Evolutionary conservation across 1,284 basidiomycete species (phyloP).

Genomic region (Agaricales sp.): DNA sequence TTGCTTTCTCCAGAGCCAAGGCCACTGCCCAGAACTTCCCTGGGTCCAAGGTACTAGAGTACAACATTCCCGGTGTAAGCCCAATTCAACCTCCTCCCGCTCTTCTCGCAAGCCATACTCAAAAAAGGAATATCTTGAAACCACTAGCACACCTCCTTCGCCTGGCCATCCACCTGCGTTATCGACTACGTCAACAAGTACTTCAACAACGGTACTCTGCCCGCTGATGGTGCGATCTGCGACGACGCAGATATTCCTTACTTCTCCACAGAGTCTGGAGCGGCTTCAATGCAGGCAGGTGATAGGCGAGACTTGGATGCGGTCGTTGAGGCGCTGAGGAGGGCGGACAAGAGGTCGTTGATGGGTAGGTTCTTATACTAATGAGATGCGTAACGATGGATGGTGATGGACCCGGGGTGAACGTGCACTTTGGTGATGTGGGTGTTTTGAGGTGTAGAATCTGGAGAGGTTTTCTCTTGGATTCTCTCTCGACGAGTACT

Average conservation of each 20-base stretch:
- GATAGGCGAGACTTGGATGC: background rate
- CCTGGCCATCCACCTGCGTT: slow-evolving; percentile 16
- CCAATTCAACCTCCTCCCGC: background rate
- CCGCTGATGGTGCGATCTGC: slow-evolving; percentile 16
- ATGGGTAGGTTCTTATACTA: too few relatives aligned
- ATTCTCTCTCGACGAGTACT: too few relatives aligned
- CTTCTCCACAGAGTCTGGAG: slow-evolving; percentile 2
- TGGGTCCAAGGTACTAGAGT: background rate
- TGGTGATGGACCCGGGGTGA: too few relatives aligned
- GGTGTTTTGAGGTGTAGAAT: too few relatives aligned
- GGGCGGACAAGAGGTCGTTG: background rate
- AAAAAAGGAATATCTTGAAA: too few relatives aligned
- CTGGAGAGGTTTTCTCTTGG: too few relatives aligned
- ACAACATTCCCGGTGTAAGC: slow-evolving; percentile 1
- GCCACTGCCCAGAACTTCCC: background rate
- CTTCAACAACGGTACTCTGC: slow-evolving; percentile 19
- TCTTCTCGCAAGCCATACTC: too few relatives aligned
- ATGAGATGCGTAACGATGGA: too few relatives aligned
- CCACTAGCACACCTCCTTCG: slow-evolving; percentile 7
- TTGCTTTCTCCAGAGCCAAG: background rate
- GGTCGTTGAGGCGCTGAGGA: background rate
- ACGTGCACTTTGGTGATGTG: too few relatives aligned
- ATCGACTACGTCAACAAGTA: slow-evolving; percentile 12
- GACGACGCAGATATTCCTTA: slow-evolving; percentile 13
- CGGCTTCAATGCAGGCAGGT: slow-evolving; percentile 5